phyloP scores from a whole-genome alignment of 495 filamentous ascomycete species.

The Saxophila tyrrhenica region DNA sequence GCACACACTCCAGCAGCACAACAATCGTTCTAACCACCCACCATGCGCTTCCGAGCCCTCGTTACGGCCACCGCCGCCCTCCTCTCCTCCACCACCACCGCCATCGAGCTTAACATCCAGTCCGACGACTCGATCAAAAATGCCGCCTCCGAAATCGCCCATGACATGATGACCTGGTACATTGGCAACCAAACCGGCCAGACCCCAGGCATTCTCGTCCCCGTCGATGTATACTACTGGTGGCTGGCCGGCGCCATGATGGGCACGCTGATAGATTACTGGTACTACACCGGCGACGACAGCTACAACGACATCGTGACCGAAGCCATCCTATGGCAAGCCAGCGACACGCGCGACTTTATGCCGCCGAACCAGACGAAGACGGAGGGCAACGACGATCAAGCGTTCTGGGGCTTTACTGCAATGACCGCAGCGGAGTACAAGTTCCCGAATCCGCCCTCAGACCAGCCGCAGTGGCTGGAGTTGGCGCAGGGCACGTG shows the following conservation, averaged over 20 bases:
- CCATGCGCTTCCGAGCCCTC: background rate
- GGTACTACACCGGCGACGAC: slow-evolving; percentile 43
- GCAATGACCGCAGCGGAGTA: slow-evolving; percentile 27
- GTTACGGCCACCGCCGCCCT: background rate
- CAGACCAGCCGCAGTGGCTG: slow-evolving; percentile 20
- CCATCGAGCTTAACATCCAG: slow-evolving; percentile 4
- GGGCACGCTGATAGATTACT: slow-evolving; percentile 40
- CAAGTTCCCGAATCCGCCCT: slow-evolving; percentile 18
- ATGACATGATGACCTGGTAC: slow-evolving; percentile 34
- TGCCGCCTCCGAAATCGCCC: slow-evolving; percentile 24
- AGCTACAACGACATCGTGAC: slow-evolving; percentile 39
- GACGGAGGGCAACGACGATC: slow-evolving; percentile 44
- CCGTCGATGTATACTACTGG: slow-evolving; percentile 31
- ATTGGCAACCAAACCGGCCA: slow-evolving; percentile 36
- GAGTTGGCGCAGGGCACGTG: slow-evolving; percentile 24
- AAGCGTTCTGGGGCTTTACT: slow-evolving; percentile 27
- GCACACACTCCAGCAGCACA: too few species aligned
- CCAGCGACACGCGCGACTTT: slow-evolving; percentile 36
- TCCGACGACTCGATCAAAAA: slow-evolving; percentile 28
- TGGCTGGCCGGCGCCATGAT: slow-evolving; percentile 42
- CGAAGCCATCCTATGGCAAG: slow-evolving; percentile 39
- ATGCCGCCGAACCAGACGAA: slow-evolving; percentile 37
- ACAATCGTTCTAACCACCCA: too few species aligned
- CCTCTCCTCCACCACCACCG: background rate
- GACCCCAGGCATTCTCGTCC: slow-evolving; percentile 28